Evolutionary conservation across 2,329 filamentous ascomycete genomes (phyloP), one percentile per base, ranked within the genome.

Genomic region (Ophiostoma himal-ulmi): DNA sequence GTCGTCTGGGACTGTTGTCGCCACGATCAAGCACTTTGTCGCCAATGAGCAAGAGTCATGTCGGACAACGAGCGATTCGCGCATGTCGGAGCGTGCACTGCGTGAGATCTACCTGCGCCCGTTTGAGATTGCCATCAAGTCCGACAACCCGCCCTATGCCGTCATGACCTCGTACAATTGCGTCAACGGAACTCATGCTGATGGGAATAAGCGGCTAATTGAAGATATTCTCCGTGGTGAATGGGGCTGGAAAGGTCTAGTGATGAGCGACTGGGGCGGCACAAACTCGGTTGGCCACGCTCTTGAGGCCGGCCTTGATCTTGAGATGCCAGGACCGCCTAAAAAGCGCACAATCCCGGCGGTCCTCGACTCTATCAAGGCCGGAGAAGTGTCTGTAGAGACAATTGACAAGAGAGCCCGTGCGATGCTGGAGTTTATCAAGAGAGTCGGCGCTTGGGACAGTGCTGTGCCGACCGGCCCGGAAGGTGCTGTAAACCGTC

Each of bases 61-160:
- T 75, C 84, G 89, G 68, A 81, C 89, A 73, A 89, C 85, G 0
- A 85, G 90, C 72, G 84, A 91, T 77, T 88, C 88, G 5, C 80
- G 88, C 37, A 82, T 91, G 68, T 84, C 85, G 37, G 89, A 91
- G 75, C 82, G 89, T 41, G 83, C 89, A 2, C 79, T 92, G 34
- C 83, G 89, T 39, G 90, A 92, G 76, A 81, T 92, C 1, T 92
- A 92, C 73, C 83, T 92, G n/a, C 86, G 88, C 62, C 89, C 90
- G 0, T 92, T 92, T 73, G 89, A 92, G 79, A 90, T 92, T 75
- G 89, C 89, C 0, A 82, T 91, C 64, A 82, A 88, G 67, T 54
- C 60, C 2, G 87, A 91, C 73, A 86, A 88, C 22, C 88, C 89
- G 71, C 88, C 88, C 3, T 89, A 87, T 87, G 88, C 87, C 8